These are phyloP conservation scores for Coelastrella sp. DNA, from an alignment of 139 green algal species.

Conservation along the genomic window DNA sequence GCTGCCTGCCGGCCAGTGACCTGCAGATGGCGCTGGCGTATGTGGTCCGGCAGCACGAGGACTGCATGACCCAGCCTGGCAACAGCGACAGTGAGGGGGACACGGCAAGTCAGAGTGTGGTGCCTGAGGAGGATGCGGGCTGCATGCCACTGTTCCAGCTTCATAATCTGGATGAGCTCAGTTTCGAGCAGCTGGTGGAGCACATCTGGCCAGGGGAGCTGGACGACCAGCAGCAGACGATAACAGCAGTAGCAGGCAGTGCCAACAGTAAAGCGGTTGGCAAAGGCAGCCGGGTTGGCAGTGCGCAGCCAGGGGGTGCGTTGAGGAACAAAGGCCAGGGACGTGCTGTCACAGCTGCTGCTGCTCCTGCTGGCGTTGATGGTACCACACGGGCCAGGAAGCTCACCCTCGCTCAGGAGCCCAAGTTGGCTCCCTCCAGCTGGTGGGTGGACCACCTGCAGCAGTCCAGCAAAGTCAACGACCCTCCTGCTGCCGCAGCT, in stretches of 20 bases:
- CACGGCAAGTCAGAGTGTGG: neutral
- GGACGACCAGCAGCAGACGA: neutral
- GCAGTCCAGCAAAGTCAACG: slow-evolving; percentile 9
- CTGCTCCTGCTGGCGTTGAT: slow-evolving; percentile 25
- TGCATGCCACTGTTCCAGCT: slow-evolving; percentile 54
- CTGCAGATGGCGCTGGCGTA: slow-evolving; percentile 70
- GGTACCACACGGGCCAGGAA: slow-evolving; percentile 7
- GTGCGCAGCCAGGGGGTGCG: neutral
- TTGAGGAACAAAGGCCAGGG: neutral
- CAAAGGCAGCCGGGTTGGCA: neutral
- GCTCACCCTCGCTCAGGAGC: slow-evolving; percentile 20
- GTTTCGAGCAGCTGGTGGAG: slow-evolving; percentile 46
- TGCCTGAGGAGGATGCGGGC: slow-evolving; percentile 35
- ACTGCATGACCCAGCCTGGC: slow-evolving; percentile 8
- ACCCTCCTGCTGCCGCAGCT: slow-evolving; percentile 19
- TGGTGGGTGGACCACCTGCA: slow-evolving; percentile 80
- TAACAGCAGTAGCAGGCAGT: slow-evolving; percentile 6
- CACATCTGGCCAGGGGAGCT: slow-evolving; percentile 57
- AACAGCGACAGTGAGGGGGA: slow-evolving; percentile 9
- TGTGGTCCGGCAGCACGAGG: slow-evolving; percentile 52
- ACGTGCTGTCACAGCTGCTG: neutral
- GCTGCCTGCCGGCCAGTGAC: slow-evolving; percentile 59
- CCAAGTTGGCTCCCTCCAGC: slow-evolving; percentile 52
- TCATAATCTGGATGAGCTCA: slow-evolving; percentile 32
- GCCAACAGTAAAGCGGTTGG: neutral